A percentile compares a stretch with the other conserved stretches of the same genome.
Conservation (phyloP, 495 filamentous ascomycete species). For the Gamarada debralockiae region DNA sequence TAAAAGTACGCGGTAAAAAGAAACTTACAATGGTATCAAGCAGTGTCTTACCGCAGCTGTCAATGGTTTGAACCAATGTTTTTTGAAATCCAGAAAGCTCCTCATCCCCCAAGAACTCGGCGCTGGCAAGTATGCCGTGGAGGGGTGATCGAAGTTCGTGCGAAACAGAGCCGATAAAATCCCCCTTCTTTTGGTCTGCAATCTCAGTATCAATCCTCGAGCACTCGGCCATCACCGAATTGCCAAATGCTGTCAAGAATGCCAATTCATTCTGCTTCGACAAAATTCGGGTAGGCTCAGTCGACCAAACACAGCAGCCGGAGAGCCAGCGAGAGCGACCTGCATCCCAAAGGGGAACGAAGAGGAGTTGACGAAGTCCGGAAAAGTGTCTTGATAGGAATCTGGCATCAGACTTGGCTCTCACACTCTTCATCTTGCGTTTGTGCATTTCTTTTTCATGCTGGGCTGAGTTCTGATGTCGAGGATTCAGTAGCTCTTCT, state of each 20-base stretch:
- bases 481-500: slow-evolving; percentile 13
- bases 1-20: too few species aligned
- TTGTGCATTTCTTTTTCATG: background rate
- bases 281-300: slow-evolving; percentile 38
- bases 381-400: slow-evolving; percentile 34
- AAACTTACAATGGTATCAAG: slow-evolving; percentile 61
- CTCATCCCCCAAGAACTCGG: slow-evolving; percentile 31
- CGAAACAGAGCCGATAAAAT: slow-evolving; percentile 35
- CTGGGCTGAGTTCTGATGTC: background rate
- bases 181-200: slow-evolving; percentile 39
- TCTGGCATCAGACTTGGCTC: slow-evolving; percentile 19
- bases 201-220: slow-evolving; percentile 44
- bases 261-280: slow-evolving; percentile 39
- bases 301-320: slow-evolving; percentile 62
- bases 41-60: slow-evolving; percentile 70
- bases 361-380: slow-evolving; percentile 47
- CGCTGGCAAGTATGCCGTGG: slow-evolving; percentile 35
- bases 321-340: slow-evolving; percentile 64
- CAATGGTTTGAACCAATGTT: slow-evolving; percentile 51
- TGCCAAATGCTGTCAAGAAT: slow-evolving; percentile 50
- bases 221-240: slow-evolving; percentile 57
- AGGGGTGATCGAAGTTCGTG: slow-evolving; percentile 37
- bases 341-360: slow-evolving; percentile 67
- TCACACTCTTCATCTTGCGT: slow-evolving; percentile 7
- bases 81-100: slow-evolving; percentile 10